These are phyloP conservation scores for Trichothecium roseum DNA, from an alignment of 2,329 filamentous ascomycete species.

Conservation along the genomic window DNA sequence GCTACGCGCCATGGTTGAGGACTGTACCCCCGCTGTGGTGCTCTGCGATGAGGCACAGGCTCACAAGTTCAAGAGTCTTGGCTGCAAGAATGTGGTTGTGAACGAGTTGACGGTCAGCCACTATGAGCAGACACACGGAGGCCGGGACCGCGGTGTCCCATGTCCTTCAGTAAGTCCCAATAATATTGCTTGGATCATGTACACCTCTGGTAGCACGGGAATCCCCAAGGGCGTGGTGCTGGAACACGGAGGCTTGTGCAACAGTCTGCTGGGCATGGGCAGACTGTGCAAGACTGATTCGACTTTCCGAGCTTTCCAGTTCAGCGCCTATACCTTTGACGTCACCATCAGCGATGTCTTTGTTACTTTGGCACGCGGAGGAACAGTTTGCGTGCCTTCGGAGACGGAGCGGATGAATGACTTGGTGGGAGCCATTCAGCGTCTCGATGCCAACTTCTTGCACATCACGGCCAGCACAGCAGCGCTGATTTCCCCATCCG, in stretches of 20 bases:
- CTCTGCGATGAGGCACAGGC: conserved; percentile 3
- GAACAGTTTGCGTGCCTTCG: conserved; percentile 43
- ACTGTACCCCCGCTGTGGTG: conserved; percentile 2
- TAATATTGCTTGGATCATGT: conserved; percentile 4
- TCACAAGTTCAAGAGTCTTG: conserved; percentile 1
- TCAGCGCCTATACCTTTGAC: conserved; percentile 36
- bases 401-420: conserved; percentile 43
- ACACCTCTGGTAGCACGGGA: conserved; percentile 5
- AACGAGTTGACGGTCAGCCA: conserved; percentile 1
- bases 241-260: conserved; percentile 1
- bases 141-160: background rate
- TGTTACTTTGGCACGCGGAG: conserved; percentile 36
- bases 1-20: conserved; percentile 2
- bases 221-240: conserved; percentile 4
- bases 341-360: conserved; percentile 44
- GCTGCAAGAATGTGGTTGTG: background rate
- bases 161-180: conserved; percentile 1
- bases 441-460: background rate
- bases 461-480: conserved; percentile 4
- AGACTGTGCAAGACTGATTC: background rate
- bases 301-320: conserved; percentile 3
- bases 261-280: background rate
- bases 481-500: conserved; percentile 3
- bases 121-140: conserved; percentile 1
- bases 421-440: conserved; percentile 11